Base-by-base conservation (phyloP, 257 asterid species). In the Perilla frutescens region DNA sequence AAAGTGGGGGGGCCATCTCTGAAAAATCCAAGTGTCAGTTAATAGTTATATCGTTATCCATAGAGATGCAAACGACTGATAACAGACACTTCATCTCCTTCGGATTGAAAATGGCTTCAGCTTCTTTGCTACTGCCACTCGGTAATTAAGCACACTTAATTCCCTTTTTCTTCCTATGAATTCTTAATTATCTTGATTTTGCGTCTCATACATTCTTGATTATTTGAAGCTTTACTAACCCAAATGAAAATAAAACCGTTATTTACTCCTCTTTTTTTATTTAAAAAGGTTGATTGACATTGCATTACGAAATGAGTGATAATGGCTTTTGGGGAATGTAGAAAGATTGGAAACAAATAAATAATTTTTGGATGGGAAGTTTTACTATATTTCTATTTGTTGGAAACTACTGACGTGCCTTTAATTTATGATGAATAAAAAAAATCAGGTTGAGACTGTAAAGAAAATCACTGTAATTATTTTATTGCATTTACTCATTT, bases 121-220 rank as follows among this genome's bases (percentile, higher is more conserved):
- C 87, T 13, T 68, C 83, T 53, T 74, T 77, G 73, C 73, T 83
- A 13, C 84, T 76, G 77, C 87, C 90, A 66, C 77, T 81, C 48
- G 77, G 90, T 84, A 76, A 34, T 34, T 4, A 34, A 71, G 78
- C 70, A 4, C 20, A 51, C 50, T 3, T 37, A 6, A 8, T 67
- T 73, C 40, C 6, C 32, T 8, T 20, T 15, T 49, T 9, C 6
- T 3, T 66, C 64, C 59, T 56, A 4, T 14, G 26, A 14, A 4
- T 58, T 29, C 43, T 67, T 15, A 3, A n/a, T 72, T 56, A 7
- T 70, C 40, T 61, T 14, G 7, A 40, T 59, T 70, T 59, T 71
- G 15, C 1, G 26, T 20, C 26, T 20, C 26, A 20, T 20, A 20
- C 26, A 20, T 20, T 20, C 26, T 20, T 20, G 26, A 20, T 20